These are phyloP conservation scores for Nannochloropsis salina DNA, from an alignment of 108 stramenopile species.

Conservation along the genomic window DNA sequence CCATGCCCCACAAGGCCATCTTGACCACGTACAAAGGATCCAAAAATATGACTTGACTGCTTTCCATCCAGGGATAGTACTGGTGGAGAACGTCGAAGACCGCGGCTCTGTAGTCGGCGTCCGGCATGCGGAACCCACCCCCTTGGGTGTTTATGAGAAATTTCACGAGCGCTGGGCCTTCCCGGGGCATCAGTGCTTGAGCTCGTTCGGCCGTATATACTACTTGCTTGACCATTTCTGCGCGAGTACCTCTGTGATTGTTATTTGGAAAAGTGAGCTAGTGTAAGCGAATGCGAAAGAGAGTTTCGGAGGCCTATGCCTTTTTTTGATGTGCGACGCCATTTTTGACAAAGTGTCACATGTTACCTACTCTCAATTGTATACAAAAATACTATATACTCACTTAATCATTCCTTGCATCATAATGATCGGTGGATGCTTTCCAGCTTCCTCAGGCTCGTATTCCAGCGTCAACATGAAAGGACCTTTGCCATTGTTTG, in stretches of 20 bases:
- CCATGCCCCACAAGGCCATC: background rate
- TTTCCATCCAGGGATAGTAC: background rate
- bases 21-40: conserved; percentile 3
- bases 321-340: too few relatives aligned
- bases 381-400: background rate
- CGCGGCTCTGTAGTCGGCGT: background rate
- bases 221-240: background rate
- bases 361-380: too few relatives aligned
- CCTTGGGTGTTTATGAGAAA: background rate
- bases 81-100: background rate
- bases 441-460: background rate
- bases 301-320: too few relatives aligned
- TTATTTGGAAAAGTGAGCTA: background rate
- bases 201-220: background rate
- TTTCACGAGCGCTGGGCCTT: background rate
- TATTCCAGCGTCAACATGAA: conserved; percentile 10
- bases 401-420: conserved; percentile 15
- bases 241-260: background rate
- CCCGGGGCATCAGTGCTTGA: background rate
- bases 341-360: too few relatives aligned
- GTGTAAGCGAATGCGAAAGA: too few relatives aligned
- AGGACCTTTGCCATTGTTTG: background rate
- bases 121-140: background rate
- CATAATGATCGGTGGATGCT: background rate
- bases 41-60: background rate